Evolutionary conservation across 257 asterid genomes (phyloP).

Genomic region (Primulina eburnea): DNA sequence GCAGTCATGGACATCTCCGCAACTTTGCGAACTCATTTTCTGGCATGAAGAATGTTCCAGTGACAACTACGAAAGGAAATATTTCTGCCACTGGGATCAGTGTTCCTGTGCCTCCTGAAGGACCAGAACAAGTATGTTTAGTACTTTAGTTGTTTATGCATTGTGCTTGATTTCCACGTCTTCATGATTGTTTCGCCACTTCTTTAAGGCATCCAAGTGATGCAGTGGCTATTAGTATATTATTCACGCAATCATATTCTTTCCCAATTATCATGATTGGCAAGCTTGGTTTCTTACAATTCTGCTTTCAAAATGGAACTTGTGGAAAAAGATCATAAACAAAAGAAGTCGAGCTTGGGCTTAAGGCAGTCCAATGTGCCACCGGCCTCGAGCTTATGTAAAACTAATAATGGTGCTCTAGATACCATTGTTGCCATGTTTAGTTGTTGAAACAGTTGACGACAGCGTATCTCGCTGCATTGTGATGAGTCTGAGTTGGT

Average conservation of each 20-base stretch:
- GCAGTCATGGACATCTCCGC: conserved; percentile 43
- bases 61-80: conserved; percentile 40
- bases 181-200: neutral
- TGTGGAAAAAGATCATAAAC: neutral
- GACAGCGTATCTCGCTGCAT: neutral
- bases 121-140: conserved; percentile 61
- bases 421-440: conserved; percentile 10
- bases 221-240: neutral
- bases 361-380: neutral
- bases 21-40: conserved; percentile 50
- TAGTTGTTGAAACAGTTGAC: conserved; percentile 1
- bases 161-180: neutral
- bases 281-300: neutral
- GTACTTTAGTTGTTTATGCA: conserved; percentile 12
- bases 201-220: conserved; percentile 9
- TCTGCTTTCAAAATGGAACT: neutral
- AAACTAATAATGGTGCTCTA: neutral
- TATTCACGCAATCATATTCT: neutral
- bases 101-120: conserved; percentile 44
- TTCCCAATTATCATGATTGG: neutral
- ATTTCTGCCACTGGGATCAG: conserved; percentile 42
- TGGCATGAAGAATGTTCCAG: conserved; percentile 48
- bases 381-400: neutral
- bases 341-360: neutral
- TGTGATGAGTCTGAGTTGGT: neutral